Evolutionary conservation across 768 basidiomycete species (phyloP).

Genomic region (Sporobolomyces pararoseus): DNA sequence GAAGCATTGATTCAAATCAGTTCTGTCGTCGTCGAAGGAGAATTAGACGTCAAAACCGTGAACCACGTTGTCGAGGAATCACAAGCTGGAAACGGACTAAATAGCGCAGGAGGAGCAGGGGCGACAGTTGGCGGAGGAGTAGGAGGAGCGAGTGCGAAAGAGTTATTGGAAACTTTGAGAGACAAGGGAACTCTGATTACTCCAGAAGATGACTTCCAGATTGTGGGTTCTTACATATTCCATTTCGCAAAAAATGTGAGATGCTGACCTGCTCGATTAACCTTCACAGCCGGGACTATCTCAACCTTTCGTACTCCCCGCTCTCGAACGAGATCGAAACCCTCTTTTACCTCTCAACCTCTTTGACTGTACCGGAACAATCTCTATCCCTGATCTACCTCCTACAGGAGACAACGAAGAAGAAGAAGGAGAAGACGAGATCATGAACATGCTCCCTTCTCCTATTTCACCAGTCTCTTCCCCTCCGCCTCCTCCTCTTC

Average conservation of each 20-base stretch:
- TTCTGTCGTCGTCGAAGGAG: slow-evolving; percentile 7
- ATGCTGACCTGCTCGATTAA: too few species aligned
- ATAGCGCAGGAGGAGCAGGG: neutral
- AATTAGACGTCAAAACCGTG: neutral
- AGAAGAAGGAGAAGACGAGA: neutral
- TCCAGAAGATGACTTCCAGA: neutral
- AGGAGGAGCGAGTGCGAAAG: neutral
- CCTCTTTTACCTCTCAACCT: neutral
- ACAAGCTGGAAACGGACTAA: neutral
- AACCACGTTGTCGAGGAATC: neutral
- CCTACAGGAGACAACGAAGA: neutral
- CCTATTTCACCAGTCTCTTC: too few species aligned
- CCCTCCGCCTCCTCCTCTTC: too few species aligned
- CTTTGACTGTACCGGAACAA: slow-evolving; percentile 9
- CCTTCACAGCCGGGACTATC: neutral
- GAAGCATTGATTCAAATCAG: slow-evolving; percentile 7
- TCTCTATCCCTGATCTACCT: slow-evolving; percentile 3
- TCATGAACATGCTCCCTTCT: slow-evolving; percentile 6
- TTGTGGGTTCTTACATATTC: neutral
- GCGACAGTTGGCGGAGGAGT: too few species aligned
- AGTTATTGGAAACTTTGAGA: slow-evolving; percentile 3
- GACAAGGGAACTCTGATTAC: slow-evolving; percentile 9
- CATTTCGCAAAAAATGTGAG: neutral
- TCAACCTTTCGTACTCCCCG: slow-evolving; percentile 7
- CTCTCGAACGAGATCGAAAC: slow-evolving; percentile 5